Evolutionary conservation across 805 yeast genomes (phyloP), one percentile per base, ranked within the genome.

Genomic region (Lachancea lanzarotensis): DNA sequence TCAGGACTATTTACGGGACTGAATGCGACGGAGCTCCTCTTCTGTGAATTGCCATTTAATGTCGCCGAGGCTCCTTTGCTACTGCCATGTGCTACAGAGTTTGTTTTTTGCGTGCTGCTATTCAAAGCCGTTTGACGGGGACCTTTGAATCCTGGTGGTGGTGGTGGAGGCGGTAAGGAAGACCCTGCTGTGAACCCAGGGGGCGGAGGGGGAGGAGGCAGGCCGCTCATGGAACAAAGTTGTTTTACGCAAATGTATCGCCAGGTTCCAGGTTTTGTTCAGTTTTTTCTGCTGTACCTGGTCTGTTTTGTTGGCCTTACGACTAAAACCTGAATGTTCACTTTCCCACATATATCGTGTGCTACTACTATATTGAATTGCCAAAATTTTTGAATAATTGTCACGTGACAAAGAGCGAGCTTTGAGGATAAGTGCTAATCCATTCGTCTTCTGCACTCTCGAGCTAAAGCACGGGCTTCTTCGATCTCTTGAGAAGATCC

Each of bases 401-500:
- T 29, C 31, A 29, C 31, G 31, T 29, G 31, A 11, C 5, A 29
- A 4, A 12, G 15, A 29, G 13, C 5, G 31, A 13, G 13, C 13
- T 7, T 7, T 13, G 31, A 29, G 5, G 5, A 13, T 32, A 15
- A 16, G 7, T 19, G 25, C 29, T 25, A 38, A 15, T 46, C 47
- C 45, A 80, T 66, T 45, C 79, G 71, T 54, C 72, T 74, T 48
- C 88, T 65, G 12, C 93, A 88, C 49, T 84, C 91, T 55, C 89
- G 72, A 0, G 91, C 86, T 27, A 90, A 82, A 0, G 82, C 73
- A 35, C 96, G 69, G 0, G 96, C 96, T 60, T 89, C 96, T 55
- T 89, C 96, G 16, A 89, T 78, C 56, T 85, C 95, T 45, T 81
- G 87, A 11, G 89, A 82, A n/a, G 84, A 76, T 25, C 91, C 95